phyloP scores from a whole-genome alignment of 257 asterid species.

The Apocynum venetum region DNA sequence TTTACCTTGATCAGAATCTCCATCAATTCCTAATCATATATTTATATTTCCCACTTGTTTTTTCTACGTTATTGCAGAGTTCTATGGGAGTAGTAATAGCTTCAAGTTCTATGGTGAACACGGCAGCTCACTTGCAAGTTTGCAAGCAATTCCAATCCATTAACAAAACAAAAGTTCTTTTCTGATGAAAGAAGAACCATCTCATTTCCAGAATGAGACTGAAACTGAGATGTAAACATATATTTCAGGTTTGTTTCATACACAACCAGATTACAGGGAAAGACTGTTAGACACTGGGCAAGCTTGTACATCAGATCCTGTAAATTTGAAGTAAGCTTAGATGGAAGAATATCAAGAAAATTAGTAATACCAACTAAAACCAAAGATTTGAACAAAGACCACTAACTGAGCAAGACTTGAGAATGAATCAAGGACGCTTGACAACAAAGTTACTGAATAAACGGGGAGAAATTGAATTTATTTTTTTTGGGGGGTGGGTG shows the following conservation, averaged over 20 bases:
- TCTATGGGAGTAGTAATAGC: slow-evolving; percentile 6
- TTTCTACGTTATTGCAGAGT: slow-evolving; percentile 9
- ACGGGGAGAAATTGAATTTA: too few relatives aligned
- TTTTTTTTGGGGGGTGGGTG: too few relatives aligned
- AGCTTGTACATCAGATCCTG: slow-evolving; percentile 2
- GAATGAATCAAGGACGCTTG: neutral
- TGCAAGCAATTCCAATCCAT: slow-evolving; percentile 19
- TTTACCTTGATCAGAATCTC: neutral
- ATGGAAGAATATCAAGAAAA: neutral
- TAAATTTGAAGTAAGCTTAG: neutral
- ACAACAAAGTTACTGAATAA: neutral
- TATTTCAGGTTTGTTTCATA: neutral
- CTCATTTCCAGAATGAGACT: neutral
- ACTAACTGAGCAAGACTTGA: neutral
- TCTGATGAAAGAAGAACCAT: neutral
- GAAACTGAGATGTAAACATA: neutral
- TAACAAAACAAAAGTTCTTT: neutral
- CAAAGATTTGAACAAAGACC: neutral
- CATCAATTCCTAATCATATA: neutral
- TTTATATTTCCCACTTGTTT: neutral
- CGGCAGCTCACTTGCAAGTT: slow-evolving; percentile 11
- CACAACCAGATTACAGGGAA: neutral
- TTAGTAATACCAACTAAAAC: neutral
- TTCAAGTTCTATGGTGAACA: slow-evolving; percentile 12
- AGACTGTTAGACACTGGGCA: neutral